phyloP scores from a whole-genome alignment of 345 rosid genomes.

The Euphorbia tirucalli region DNA sequence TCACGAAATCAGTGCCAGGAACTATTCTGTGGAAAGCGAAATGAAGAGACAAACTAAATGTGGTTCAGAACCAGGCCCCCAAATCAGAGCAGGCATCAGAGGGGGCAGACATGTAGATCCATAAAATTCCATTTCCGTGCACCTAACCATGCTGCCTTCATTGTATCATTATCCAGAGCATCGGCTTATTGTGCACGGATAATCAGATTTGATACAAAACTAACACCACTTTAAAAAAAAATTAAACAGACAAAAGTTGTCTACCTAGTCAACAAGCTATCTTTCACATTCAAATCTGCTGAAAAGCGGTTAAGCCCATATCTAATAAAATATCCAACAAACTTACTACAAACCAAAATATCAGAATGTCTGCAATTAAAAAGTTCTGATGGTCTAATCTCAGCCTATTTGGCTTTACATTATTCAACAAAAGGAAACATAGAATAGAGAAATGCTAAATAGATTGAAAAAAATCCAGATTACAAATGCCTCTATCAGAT shows the following conservation, averaged over 20 bases:
- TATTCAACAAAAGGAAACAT: no score
- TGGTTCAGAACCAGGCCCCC: slow-evolving; percentile 37
- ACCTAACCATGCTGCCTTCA: slow-evolving; percentile 60
- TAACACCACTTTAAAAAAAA: no score
- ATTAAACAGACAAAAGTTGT: not conserved
- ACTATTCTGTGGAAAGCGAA: not conserved
- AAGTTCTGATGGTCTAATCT: no score
- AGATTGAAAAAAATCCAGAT: no score
- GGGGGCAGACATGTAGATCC: slow-evolving; percentile 45
- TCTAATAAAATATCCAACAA: no score
- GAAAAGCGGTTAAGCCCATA: not conserved
- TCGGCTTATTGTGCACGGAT: slow-evolving; percentile 43
- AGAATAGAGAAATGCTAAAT: no score
- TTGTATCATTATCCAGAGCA: slow-evolving; percentile 42
- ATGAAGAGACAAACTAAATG: slow-evolving; percentile 10
- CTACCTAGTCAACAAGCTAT: not conserved
- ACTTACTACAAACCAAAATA: no score
- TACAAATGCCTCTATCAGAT: no score
- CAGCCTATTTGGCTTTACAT: no score
- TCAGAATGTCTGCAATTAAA: no score
- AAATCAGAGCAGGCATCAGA: slow-evolving; percentile 31
- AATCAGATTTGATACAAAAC: not conserved
- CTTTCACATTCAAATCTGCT: not conserved
- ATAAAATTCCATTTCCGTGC: slow-evolving; percentile 32
- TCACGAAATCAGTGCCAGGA: not conserved